Evolutionary conservation across 83 land plant species (phyloP).

Genomic region (Picea mariana): DNA sequence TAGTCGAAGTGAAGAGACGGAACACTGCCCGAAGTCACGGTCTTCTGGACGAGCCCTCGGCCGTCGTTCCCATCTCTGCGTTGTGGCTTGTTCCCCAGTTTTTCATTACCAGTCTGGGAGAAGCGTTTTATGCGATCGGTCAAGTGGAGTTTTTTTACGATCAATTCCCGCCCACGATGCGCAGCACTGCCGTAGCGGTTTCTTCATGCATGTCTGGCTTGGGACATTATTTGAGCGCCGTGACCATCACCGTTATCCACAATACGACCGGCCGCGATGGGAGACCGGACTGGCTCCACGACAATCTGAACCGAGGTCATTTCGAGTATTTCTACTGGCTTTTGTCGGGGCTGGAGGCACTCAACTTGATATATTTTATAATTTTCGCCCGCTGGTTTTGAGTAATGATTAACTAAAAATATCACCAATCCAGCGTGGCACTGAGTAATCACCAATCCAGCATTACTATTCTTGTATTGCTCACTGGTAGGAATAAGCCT

Average conservation of each 20-base stretch:
- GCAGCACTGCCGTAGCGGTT: conserved; percentile 48
- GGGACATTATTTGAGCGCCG: conserved; percentile 47
- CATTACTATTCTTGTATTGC: too few species aligned
- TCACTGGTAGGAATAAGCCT: too few species aligned
- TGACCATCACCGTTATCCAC: conserved; percentile 34
- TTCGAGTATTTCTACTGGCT: conserved; percentile 61
- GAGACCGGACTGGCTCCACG: conserved; percentile 46
- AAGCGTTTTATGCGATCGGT: conserved; percentile 45
- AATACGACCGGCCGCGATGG: conserved; percentile 21
- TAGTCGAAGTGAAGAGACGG: conserved; percentile 52
- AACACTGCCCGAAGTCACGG: conserved; percentile 14
- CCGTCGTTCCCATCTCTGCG: conserved; percentile 63
- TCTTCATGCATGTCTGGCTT: conserved; percentile 38
- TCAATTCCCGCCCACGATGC: conserved; percentile 69
- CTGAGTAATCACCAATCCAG: too few species aligned
- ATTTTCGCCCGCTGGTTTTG: conserved; percentile 15
- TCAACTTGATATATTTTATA: conserved; percentile 45
- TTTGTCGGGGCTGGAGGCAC: conserved; percentile 37
- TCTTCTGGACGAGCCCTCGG: conserved; percentile 22
- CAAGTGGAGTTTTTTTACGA: conserved; percentile 62
- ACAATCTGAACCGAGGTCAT: conserved; percentile 45
- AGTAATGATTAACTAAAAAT: too few species aligned
- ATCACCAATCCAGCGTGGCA: too few species aligned
- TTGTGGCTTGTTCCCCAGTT: not conserved
- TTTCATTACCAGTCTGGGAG: conserved; percentile 44